phyloP scores from a whole-genome alignment of 73 alveolate species.

The Durusdinium trenchii region DNA sequence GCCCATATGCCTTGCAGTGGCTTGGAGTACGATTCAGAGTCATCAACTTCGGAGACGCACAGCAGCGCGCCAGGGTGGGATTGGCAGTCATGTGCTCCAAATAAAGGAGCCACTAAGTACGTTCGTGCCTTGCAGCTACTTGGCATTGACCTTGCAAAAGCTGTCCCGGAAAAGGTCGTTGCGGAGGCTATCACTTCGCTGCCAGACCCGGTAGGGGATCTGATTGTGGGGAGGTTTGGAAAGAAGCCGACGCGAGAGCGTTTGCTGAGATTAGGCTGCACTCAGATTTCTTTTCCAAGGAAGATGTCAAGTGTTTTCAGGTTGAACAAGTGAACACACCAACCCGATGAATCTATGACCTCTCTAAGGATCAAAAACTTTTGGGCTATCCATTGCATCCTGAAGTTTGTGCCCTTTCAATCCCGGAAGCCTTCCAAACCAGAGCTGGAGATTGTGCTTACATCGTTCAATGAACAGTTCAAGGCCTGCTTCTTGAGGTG shows the following conservation, averaged over 20 bases:
- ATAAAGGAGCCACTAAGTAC: background rate
- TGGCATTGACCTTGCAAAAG: background rate
- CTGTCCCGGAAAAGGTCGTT: background rate
- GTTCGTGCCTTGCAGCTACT: conserved; percentile 12
- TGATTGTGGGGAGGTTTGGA: background rate
- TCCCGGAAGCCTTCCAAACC: background rate
- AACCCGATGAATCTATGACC: background rate
- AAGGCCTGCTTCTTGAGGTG: too few species aligned
- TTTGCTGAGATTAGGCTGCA: background rate
- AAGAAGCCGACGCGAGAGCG: background rate
- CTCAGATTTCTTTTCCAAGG: background rate
- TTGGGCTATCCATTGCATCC: background rate
- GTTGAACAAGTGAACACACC: background rate
- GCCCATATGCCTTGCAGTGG: background rate
- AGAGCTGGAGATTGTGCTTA: background rate
- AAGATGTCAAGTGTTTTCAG: background rate
- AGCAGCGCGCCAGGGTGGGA: background rate
- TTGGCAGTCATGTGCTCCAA: background rate
- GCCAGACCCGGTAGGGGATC: background rate
- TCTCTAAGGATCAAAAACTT: background rate
- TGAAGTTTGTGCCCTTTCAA: background rate
- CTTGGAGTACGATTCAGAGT: background rate
- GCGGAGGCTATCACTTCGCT: background rate
- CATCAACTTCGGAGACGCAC: background rate
- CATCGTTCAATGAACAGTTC: background rate